A percentile compares a stretch with the other conserved stretches of the same genome.
phyloP scores from a whole-genome alignment of 768 basidiomycete species.

The Kwoniella botswanensis region DNA sequence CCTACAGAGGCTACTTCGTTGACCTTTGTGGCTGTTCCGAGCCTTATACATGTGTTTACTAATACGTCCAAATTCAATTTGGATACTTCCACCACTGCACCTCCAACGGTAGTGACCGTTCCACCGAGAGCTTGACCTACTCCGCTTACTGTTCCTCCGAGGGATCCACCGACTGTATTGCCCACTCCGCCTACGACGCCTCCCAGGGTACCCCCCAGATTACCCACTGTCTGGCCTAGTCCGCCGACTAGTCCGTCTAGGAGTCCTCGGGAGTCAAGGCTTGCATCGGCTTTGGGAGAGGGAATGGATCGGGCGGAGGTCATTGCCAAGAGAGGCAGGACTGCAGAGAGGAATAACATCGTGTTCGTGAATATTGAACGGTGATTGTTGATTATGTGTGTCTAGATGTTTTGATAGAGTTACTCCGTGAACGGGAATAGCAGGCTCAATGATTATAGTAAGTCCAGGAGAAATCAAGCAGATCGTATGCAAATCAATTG shows the following conservation, averaged over 20 bases:
- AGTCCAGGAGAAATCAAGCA: too few species aligned
- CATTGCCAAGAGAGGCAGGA: slow-evolving; percentile 19
- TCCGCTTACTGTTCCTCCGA: slow-evolving; percentile 13
- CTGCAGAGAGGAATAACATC: slow-evolving; percentile 9
- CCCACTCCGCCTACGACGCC: slow-evolving; percentile 18
- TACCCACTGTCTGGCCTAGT: slow-evolving; percentile 18
- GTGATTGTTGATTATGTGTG: background rate
- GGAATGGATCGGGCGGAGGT: slow-evolving; percentile 19
- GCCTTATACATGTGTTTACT: slow-evolving; percentile 21
- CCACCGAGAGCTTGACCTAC: slow-evolving; percentile 15
- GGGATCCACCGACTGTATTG: slow-evolving; percentile 15
- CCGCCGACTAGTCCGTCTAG: slow-evolving; percentile 22
- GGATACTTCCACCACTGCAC: slow-evolving; percentile 20
- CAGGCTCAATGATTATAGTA: background rate
- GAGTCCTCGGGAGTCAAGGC: slow-evolving; percentile 10
- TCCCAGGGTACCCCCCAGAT: slow-evolving; percentile 12
- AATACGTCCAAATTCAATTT: slow-evolving; percentile 22
- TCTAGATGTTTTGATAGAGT: background rate
- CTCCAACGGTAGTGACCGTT: slow-evolving; percentile 18
- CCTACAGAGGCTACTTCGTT: slow-evolving; percentile 1
- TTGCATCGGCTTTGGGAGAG: background rate
- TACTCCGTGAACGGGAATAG: too few species aligned
- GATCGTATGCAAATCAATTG: slow-evolving; percentile 1
- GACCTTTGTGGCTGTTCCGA: slow-evolving; percentile 14
- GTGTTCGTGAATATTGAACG: background rate